Base-by-base conservation (phyloP, 2,329 filamentous ascomycete species). In the Epichloe glyceriae region DNA sequence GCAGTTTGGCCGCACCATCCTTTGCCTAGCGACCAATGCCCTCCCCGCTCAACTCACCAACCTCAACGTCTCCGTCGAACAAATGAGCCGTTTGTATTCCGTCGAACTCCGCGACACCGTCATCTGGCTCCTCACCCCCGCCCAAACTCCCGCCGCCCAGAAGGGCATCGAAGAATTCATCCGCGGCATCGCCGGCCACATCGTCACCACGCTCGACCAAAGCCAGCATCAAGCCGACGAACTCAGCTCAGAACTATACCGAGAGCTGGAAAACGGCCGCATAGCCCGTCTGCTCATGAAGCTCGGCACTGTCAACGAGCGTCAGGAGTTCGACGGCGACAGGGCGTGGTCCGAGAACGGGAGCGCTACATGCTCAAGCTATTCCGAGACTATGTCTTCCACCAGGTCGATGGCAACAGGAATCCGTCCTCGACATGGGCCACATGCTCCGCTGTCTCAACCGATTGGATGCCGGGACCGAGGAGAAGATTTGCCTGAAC, bases 361-460 rank as follows among this genome's bases (percentile, higher is more conserved):
- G 88, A 95, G 60, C 81, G 90, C 30, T 97, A 95, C 65, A 86
- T 88, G 63, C 74, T 98, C 56, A 96, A 95, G 69, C 77, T 98
- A 8, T 97, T 97, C 73, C 81, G 93, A 47, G 93, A 98, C 68
- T 97, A 94, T 60, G 88, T 96, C 40, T 98, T 97, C 69, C 93
- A 98, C 66, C 90, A 95, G 62, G 89, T 96, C 12, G 89, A 97
- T 64, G 78, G 80, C 33, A 82, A 88, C 52, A 89, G 88, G 14
- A 85, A 86, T 49, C 86, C 0, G 84, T 90, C 1, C 74, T 95
- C 5, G 87, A 96, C 62, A 73, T 96, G 52, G 91, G 86, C 3
- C 90, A 97, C 69, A 88, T 97, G 56, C 67, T 98, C 44, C 79
- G 78, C 26, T 91, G 85, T 62, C 69, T 98, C 58, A 96, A 94